A percentile compares a stretch with the other conserved stretches of the same genome.
These are phyloP conservation scores for Mycena olivaceomarginata DNA, from an alignment of 768 basidiomycete genomes.

Conservation along the genomic window DNA sequence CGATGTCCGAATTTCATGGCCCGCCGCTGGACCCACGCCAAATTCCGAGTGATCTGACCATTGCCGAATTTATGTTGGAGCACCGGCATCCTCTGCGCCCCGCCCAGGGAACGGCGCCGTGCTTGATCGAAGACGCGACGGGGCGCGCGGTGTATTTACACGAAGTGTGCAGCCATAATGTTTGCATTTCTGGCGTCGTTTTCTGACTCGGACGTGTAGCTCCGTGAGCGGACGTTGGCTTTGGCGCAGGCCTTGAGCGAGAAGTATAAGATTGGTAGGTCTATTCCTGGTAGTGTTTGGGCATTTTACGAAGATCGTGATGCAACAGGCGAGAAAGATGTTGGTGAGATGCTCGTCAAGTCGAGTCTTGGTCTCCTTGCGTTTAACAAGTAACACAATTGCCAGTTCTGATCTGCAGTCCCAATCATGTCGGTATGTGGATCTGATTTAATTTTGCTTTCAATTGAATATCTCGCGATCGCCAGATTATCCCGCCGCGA, in stretches of 20 bases:
- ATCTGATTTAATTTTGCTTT: not conserved
- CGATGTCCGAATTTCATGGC: constrained; percentile 55
- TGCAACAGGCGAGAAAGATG: constrained; percentile 66
- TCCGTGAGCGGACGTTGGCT: constrained; percentile 61
- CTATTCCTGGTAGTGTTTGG: not conserved
- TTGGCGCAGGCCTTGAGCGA: constrained; percentile 62
- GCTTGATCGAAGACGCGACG: constrained; percentile 72
- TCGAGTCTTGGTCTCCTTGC: constrained; percentile 32
- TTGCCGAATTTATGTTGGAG: constrained; percentile 76
- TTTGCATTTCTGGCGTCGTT: constrained; percentile 20
- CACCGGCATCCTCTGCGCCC: constrained; percentile 67
- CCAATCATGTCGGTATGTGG: constrained; percentile 70
- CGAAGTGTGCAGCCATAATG: constrained; percentile 56
- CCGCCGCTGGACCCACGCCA: constrained; percentile 51
- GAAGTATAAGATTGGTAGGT: constrained; percentile 60
- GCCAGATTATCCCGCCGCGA: constrained; percentile 66
- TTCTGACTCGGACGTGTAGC: constrained; percentile 46
- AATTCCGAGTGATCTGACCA: constrained; percentile 73
- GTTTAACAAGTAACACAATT: constrained; percentile 1
- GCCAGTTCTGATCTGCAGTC: constrained; percentile 71
- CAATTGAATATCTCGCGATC: not conserved
- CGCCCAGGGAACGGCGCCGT: constrained; percentile 60
- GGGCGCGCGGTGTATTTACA: constrained; percentile 61
- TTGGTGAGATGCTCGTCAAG: constrained; percentile 56
- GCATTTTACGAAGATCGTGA: not conserved